A percentile compares a stretch with the other conserved stretches of the same genome.
Conservation (phyloP, 1,139 yeast genomes). For the Geotrichum histeridarum region DNA sequence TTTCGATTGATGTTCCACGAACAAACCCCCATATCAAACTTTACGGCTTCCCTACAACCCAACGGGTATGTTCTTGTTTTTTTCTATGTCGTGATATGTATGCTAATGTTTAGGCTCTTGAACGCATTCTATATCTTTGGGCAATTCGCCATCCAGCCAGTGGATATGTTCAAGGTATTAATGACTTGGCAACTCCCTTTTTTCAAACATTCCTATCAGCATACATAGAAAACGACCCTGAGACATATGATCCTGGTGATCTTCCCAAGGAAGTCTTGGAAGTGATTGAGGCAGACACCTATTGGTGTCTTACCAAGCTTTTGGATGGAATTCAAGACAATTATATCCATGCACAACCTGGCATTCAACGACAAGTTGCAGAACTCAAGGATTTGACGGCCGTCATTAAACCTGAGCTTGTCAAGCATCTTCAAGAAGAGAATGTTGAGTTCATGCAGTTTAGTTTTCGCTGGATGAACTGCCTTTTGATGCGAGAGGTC, state of each 20-base stretch:
- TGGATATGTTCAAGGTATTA: constrained; percentile 98
- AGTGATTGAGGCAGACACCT: constrained; percentile 85
- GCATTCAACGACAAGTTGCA: constrained; percentile 83
- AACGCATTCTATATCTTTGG: constrained; percentile 84
- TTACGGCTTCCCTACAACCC: constrained; percentile 66
- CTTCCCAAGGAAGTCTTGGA: constrained; percentile 53
- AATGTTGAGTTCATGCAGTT: constrained; percentile 90
- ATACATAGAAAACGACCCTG: constrained; percentile 50
- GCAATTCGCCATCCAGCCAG: constrained; percentile 96
- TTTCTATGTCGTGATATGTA: constrained; percentile 4
- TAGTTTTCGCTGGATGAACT: constrained; percentile 98
- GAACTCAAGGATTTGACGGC: constrained; percentile 72
- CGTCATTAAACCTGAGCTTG: constrained; percentile 70
- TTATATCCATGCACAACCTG: constrained; percentile 97
- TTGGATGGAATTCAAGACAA: constrained; percentile 94
- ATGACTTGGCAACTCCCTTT: constrained; percentile 91
- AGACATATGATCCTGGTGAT: constrained; percentile 56
- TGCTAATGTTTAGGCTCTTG: constrained; percentile 44
- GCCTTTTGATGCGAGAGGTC: constrained; percentile 89
- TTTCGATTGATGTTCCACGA: constrained; percentile 89
- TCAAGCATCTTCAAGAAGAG: constrained; percentile 69
- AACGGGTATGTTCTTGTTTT: constrained; percentile 37
- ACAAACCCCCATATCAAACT: constrained; percentile 82
- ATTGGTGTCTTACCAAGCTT: constrained; percentile 89
- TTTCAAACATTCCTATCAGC: constrained; percentile 78